Evolutionary conservation across 2,329 filamentous ascomycete species (phyloP).

Genomic region (Cladorrhinum sp.): DNA sequence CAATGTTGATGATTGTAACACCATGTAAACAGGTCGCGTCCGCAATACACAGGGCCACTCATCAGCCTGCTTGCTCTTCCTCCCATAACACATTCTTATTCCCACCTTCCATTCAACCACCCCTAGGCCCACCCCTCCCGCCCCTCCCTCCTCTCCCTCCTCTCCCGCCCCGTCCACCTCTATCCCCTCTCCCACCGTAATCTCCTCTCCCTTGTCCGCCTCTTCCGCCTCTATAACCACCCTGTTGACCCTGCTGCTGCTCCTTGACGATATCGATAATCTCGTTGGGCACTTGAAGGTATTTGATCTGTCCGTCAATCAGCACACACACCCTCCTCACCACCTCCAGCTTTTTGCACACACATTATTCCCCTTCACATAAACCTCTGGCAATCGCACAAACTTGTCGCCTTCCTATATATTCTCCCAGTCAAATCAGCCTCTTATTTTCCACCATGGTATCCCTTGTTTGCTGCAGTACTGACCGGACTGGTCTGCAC

Average conservation of each 20-base stretch:
- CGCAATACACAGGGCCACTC: neutral
- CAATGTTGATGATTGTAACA: neutral
- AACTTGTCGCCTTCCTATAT: slow-evolving; percentile 94
- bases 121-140: slow-evolving; percentile 12
- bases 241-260: slow-evolving; percentile 71
- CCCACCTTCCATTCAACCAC: neutral
- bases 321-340: slow-evolving; percentile 21
- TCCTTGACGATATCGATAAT: slow-evolving; percentile 94
- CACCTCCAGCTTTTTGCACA: slow-evolving; percentile 33
- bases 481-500: slow-evolving; percentile 83
- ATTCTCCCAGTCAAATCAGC: slow-evolving; percentile 16
- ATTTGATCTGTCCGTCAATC: slow-evolving; percentile 78
- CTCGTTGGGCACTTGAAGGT: slow-evolving; percentile 91
- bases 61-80: neutral
- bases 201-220: slow-evolving; percentile 59
- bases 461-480: too few species aligned
- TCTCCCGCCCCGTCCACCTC: slow-evolving; percentile 34
- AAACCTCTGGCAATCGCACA: slow-evolving; percentile 85
- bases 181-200: slow-evolving; percentile 53
- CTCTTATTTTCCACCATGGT: slow-evolving; percentile 22
- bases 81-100: neutral
- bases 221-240: slow-evolving; percentile 63
- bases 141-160: slow-evolving; percentile 23
- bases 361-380: slow-evolving; percentile 97
- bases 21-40: neutral